phyloP scores from a whole-genome alignment of 1,284 basidiomycete genomes.

The Vanrija sp. region DNA sequence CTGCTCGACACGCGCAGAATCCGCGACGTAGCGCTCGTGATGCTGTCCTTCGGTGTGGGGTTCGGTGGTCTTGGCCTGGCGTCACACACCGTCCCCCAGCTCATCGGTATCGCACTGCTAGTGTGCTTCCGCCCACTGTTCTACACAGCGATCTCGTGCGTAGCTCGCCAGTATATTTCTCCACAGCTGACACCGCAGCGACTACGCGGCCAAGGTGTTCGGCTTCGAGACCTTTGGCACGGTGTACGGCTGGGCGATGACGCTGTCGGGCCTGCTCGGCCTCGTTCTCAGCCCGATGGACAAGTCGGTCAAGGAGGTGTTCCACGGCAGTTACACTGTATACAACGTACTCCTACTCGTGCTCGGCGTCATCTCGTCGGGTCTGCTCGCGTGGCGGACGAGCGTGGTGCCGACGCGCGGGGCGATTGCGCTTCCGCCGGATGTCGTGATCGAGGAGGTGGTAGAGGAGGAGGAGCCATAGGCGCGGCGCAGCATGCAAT shows the following conservation, averaged over 20 bases:
- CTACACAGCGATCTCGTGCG: slow-evolving; percentile 40
- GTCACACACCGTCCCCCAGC: slow-evolving; percentile 26
- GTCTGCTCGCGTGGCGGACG: slow-evolving; percentile 15
- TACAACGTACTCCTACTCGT: slow-evolving; percentile 35
- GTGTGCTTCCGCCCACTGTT: slow-evolving; percentile 44
- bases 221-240: slow-evolving; percentile 43
- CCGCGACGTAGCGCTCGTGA: slow-evolving; percentile 33
- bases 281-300: slow-evolving; percentile 40
- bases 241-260: slow-evolving; percentile 43
- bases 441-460: too few species aligned
- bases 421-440: too few species aligned
- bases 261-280: slow-evolving; percentile 45
- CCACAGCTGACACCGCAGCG: slow-evolving; percentile 11
- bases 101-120: slow-evolving; percentile 41
- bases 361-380: slow-evolving; percentile 25
- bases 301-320: slow-evolving; percentile 34
- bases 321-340: slow-evolving; percentile 39
- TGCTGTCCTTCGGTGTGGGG: slow-evolving; percentile 34
- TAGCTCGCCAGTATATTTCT: not conserved
- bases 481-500: too few species aligned
- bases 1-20: slow-evolving; percentile 42
- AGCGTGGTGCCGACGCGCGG: slow-evolving; percentile 2
- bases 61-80: slow-evolving; percentile 42
- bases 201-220: slow-evolving; percentile 39
- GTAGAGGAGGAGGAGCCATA: slow-evolving; percentile 4